phyloP scores from a whole-genome alignment of 257 asterid species.

The Nicotiana obtusifolia region DNA sequence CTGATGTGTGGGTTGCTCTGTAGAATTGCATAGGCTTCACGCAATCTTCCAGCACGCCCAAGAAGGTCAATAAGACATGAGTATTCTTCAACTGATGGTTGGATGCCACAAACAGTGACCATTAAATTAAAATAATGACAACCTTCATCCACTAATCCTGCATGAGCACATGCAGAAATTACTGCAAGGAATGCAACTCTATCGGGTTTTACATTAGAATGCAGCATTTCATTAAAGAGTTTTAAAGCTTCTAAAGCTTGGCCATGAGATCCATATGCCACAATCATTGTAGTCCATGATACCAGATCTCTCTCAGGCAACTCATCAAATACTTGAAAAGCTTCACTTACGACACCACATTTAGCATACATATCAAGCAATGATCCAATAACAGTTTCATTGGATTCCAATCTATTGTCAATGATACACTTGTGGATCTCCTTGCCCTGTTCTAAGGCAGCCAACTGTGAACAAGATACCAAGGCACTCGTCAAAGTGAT shows the following conservation, averaged over 20 bases:
- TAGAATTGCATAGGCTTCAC: slow-evolving; percentile 55
- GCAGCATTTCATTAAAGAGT: slow-evolving; percentile 52
- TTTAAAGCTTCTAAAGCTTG: slow-evolving; percentile 54
- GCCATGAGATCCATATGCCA: slow-evolving; percentile 73
- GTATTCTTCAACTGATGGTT: slow-evolving; percentile 58
- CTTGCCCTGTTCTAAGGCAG: slow-evolving; percentile 61
- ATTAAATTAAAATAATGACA: slow-evolving; percentile 39
- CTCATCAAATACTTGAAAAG: slow-evolving; percentile 44
- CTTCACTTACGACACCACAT: slow-evolving; percentile 70
- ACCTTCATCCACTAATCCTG: slow-evolving; percentile 67
- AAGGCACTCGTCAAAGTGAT: slow-evolving; percentile 58
- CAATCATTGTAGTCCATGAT: slow-evolving; percentile 79
- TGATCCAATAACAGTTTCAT: slow-evolving; percentile 63
- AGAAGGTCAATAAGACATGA: slow-evolving; percentile 68
- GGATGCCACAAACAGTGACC: slow-evolving; percentile 36
- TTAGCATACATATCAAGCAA: slow-evolving; percentile 84
- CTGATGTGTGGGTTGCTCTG: slow-evolving; percentile 30
- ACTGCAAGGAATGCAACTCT: slow-evolving; percentile 73
- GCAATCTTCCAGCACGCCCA: slow-evolving; percentile 63
- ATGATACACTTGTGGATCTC: slow-evolving; percentile 43
- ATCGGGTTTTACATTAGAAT: slow-evolving; percentile 43
- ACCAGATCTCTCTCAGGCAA: slow-evolving; percentile 51
- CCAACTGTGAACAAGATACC: slow-evolving; percentile 68
- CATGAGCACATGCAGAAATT: slow-evolving; percentile 78
- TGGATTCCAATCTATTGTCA: slow-evolving; percentile 36